These are phyloP conservation scores for Cercospora zeae-maydis DNA, from an alignment of 2,329 filamentous ascomycete species.

Conservation along the genomic window DNA sequence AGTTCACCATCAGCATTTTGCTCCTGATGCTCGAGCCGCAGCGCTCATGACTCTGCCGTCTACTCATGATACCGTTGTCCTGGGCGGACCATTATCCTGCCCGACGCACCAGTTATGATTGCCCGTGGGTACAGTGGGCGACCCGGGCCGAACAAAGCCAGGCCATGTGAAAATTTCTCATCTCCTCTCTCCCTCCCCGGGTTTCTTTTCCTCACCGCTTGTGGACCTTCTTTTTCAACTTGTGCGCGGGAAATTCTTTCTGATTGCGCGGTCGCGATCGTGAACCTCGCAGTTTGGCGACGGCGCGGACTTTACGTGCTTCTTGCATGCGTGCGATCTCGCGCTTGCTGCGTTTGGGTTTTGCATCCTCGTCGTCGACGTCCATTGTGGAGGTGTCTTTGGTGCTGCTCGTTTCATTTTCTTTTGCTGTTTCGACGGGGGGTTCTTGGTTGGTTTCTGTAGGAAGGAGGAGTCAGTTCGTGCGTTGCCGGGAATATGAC, in stretches of 20 bases:
- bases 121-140: background rate
- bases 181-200: background rate
- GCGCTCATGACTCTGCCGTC: background rate
- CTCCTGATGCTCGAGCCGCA: background rate
- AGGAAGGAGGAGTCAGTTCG: background rate
- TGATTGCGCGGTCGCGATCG: constrained; percentile 39
- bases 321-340: constrained; percentile 24
- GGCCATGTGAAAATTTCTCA: background rate
- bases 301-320: constrained; percentile 36
- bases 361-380: constrained; percentile 34
- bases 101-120: background rate
- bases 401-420: constrained; percentile 5
- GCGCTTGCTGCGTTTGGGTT: constrained; percentile 23
- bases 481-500: no score
- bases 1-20: background rate
- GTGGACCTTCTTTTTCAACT: constrained; percentile 23
- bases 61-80: background rate
- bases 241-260: constrained; percentile 37
- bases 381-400: constrained; percentile 14
- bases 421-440: background rate
- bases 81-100: background rate
- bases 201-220: constrained; percentile 25
- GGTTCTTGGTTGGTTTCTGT: background rate
- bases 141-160: background rate
- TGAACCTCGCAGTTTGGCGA: constrained; percentile 32